Evolutionary conservation across 1,139 yeast genomes (phyloP).

Genomic region (Suhomyces wounanorum): DNA sequence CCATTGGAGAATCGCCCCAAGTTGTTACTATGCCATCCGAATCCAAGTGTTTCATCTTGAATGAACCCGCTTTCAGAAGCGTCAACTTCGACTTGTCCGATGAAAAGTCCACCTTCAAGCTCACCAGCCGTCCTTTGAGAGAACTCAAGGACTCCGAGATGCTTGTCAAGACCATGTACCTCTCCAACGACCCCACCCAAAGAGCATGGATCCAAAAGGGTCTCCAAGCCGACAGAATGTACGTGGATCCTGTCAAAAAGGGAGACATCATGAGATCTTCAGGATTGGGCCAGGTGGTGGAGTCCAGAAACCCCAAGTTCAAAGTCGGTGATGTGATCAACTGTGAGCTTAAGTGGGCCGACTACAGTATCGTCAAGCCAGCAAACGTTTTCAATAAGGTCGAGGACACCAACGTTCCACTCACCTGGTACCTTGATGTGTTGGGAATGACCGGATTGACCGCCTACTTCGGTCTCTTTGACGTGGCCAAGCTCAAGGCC

Average conservation of each 20-base stretch:
- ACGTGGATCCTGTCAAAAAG: slow-evolving; percentile 47
- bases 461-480: slow-evolving; percentile 31
- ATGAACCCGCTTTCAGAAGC: slow-evolving; percentile 19
- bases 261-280: slow-evolving; percentile 53
- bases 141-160: slow-evolving; percentile 45
- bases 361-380: slow-evolving; percentile 14
- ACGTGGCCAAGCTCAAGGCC: slow-evolving; percentile 27
- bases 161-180: slow-evolving; percentile 46
- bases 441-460: slow-evolving; percentile 39
- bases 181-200: slow-evolving; percentile 72
- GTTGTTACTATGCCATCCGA: slow-evolving; percentile 8
- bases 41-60: slow-evolving; percentile 17
- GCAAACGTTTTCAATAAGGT: slow-evolving; percentile 13
- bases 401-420: slow-evolving; percentile 14
- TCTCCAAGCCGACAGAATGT: slow-evolving; percentile 43
- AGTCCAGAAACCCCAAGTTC: slow-evolving; percentile 12
- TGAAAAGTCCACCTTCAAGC: slow-evolving; percentile 35
- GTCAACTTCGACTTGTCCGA: slow-evolving; percentile 16
- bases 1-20: neutral
- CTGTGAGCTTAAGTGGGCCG: slow-evolving; percentile 18
- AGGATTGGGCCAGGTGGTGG: slow-evolving; percentile 30
- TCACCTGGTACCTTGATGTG: slow-evolving; percentile 44
- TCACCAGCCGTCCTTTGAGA: slow-evolving; percentile 21
- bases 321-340: slow-evolving; percentile 15
- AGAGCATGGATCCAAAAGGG: slow-evolving; percentile 58